Conservation (phyloP, 805 yeast genomes). For the Wickerhamomyces alni region DNA sequence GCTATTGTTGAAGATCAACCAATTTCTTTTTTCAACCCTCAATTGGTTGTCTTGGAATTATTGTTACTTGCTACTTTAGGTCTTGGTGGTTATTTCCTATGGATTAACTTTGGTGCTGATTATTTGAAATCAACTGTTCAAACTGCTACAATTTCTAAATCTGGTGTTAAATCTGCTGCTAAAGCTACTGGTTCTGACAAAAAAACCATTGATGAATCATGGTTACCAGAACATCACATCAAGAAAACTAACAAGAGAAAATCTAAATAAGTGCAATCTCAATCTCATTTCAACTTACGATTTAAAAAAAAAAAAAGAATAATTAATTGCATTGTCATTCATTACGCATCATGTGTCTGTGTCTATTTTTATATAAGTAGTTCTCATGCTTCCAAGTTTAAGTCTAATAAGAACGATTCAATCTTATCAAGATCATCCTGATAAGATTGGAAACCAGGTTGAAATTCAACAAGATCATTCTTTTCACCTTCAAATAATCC, state of each 20-base stretch:
- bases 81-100: slow-evolving; percentile 42
- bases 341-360: no score
- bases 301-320: slow-evolving; percentile 13
- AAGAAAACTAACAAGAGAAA: slow-evolving; percentile 29
- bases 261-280: slow-evolving; percentile 20
- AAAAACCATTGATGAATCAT: slow-evolving; percentile 37
- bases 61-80: slow-evolving; percentile 44
- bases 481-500: slow-evolving; percentile 26
- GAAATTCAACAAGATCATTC: slow-evolving; percentile 15
- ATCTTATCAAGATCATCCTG: slow-evolving; percentile 31
- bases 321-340: background rate
- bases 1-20: slow-evolving; percentile 56
- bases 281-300: no score
- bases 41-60: slow-evolving; percentile 57
- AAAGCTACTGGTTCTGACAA: slow-evolving; percentile 23
- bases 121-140: slow-evolving; percentile 33
- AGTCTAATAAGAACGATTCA: slow-evolving; percentile 32
- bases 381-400: slow-evolving; percentile 40
- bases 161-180: slow-evolving; percentile 7
- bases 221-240: slow-evolving; percentile 56
- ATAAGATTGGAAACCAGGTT: slow-evolving; percentile 18
- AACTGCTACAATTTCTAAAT: slow-evolving; percentile 19
- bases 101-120: slow-evolving; percentile 37
- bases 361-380: no score
- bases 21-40: slow-evolving; percentile 67